phyloP scores from a whole-genome alignment of 495 filamentous ascomycete genomes.

The Daldinia childiae region DNA sequence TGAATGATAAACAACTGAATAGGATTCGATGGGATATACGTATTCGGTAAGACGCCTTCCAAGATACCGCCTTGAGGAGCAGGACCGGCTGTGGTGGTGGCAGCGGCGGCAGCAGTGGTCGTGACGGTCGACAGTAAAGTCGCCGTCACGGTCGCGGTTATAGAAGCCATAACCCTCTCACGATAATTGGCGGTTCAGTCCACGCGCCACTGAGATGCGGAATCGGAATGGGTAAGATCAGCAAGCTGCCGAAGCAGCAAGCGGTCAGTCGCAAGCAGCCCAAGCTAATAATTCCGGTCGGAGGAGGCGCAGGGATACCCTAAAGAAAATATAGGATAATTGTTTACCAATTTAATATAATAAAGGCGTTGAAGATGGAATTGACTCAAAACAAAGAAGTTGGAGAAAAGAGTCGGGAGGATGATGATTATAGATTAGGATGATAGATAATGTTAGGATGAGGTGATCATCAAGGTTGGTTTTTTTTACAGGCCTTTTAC shows the following conservation, averaged over 20 bases:
- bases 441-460: neutral
- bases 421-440: neutral
- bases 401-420: neutral
- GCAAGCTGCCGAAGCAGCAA: conserved; percentile 18
- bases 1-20: conserved; percentile 95
- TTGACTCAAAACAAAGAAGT: conserved; percentile 4
- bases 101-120: conserved; percentile 16
- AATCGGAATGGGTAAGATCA: neutral
- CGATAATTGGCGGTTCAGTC: neutral
- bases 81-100: conserved; percentile 19
- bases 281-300: neutral
- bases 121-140: conserved; percentile 39
- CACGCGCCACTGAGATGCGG: conserved; percentile 11
- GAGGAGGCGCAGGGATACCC: neutral
- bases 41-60: conserved; percentile 45
- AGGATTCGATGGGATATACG: conserved; percentile 66
- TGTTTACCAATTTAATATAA: neutral
- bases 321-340: neutral
- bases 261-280: neutral
- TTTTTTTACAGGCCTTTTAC: neutral
- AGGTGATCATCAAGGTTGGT: conserved; percentile 2
- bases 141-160: conserved; percentile 29
- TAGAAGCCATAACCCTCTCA: conserved; percentile 20
- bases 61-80: conserved; percentile 44
- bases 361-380: neutral